phyloP scores from a whole-genome alignment of 2,329 filamentous ascomycete species.

The Colletotrichum eremochloae region DNA sequence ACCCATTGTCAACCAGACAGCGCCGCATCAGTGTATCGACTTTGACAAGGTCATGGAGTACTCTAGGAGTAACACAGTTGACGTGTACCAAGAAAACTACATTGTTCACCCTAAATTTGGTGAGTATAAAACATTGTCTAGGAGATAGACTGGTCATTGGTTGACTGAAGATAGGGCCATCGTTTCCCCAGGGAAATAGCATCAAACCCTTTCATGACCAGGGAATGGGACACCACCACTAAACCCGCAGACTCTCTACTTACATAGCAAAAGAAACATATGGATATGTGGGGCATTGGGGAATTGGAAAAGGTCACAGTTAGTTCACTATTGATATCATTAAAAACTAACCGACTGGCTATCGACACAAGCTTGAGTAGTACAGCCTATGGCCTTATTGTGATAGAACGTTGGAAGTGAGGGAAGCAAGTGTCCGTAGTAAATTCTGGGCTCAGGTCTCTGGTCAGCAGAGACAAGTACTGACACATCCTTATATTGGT shows the following conservation, averaged over 20 bases:
- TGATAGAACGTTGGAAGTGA: no score
- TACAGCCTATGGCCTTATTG: no score
- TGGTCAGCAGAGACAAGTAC: neutral
- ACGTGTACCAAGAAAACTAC: slow-evolving; percentile 38
- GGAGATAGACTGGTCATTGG: neutral
- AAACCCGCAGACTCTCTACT: neutral
- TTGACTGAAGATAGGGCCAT: slow-evolving; percentile 23
- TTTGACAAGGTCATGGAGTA: slow-evolving; percentile 35
- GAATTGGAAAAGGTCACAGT: no score
- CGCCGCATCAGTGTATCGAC: slow-evolving; percentile 37
- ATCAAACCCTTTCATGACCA: slow-evolving; percentile 40
- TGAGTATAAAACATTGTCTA: neutral
- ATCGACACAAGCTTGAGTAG: neutral
- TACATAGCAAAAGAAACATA: neutral
- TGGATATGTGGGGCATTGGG: neutral
- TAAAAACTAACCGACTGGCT: neutral
- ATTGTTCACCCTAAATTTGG: slow-evolving; percentile 41
- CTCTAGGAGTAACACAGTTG: slow-evolving; percentile 27
- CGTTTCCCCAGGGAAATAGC: slow-evolving; percentile 37
- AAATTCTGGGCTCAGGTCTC: neutral
- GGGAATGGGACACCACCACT: slow-evolving; percentile 29
- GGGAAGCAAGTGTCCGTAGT: neutral
- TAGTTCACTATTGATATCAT: neutral
- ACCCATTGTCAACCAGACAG: slow-evolving; percentile 40
- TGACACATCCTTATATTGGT: no score